These are phyloP conservation scores for Solanum clarkiae DNA, from an alignment of 257 asterid species.

Conservation along the genomic window DNA sequence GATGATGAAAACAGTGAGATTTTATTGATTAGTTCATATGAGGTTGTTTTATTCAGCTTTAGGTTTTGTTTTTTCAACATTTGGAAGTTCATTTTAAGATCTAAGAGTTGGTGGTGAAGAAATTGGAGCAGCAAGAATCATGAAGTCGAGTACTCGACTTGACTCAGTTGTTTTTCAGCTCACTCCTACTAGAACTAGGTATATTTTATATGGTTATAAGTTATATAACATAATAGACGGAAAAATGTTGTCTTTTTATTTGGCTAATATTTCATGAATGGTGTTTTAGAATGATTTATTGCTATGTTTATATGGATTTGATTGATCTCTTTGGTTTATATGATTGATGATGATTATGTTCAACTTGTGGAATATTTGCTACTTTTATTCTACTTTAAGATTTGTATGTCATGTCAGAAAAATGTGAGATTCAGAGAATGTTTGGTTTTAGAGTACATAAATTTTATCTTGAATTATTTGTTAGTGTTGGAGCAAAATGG, in stretches of 20 bases:
- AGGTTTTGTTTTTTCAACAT: neutral
- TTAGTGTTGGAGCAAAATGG: neutral
- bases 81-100: conserved; percentile 26
- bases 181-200: conserved; percentile 96
- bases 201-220: neutral
- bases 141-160: conserved; percentile 68
- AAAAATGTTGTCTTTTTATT: neutral
- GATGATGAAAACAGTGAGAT: neutral
- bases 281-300: neutral
- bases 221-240: too few relatives aligned
- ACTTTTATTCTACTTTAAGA: neutral
- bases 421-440: neutral
- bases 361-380: neutral
- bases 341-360: neutral
- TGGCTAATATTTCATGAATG: neutral
- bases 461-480: neutral
- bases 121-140: conserved; percentile 2
- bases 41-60: neutral
- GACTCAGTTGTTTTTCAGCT: conserved; percentile 82
- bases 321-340: neutral
- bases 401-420: neutral
- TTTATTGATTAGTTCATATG: neutral
- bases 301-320: neutral
- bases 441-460: neutral
- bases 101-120: conserved; percentile 16